These are phyloP conservation scores for Suillus variegatus DNA, from an alignment of 768 basidiomycete genomes.

Conservation along the genomic window DNA sequence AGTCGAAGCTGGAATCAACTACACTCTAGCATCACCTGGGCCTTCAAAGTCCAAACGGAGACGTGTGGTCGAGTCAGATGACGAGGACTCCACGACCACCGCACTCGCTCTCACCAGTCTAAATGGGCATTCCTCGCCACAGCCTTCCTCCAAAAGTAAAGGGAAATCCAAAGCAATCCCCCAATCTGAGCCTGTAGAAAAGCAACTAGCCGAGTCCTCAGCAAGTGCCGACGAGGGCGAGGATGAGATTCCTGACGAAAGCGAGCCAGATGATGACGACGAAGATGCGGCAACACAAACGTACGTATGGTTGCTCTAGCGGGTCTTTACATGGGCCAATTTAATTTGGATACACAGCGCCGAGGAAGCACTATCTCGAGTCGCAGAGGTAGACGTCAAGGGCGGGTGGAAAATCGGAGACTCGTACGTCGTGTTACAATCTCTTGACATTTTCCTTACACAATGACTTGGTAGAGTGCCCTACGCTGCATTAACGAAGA, in stretches of 20 bases:
- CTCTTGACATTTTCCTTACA: not conserved
- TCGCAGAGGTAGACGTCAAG: constrained; percentile 69
- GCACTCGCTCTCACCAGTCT: constrained; percentile 3
- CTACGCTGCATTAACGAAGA: constrained; percentile 88
- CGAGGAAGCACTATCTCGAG: constrained; percentile 63
- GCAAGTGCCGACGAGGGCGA: constrained; percentile 40
- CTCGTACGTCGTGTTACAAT: constrained; percentile 55
- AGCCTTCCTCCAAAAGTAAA: constrained; percentile 15
- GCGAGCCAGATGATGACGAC: constrained; percentile 45
- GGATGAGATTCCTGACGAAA: constrained; percentile 39
- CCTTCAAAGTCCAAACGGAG: constrained; percentile 48
- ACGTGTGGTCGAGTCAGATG: constrained; percentile 55
- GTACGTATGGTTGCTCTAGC: constrained; percentile 40
- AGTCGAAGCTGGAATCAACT: constrained; percentile 5
- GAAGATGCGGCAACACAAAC: constrained; percentile 60
- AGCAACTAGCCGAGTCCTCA: constrained; percentile 34
- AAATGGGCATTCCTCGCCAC: constrained; percentile 1
- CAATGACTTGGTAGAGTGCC: constrained; percentile 63
- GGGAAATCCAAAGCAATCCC: constrained; percentile 20
- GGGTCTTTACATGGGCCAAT: not conserved
- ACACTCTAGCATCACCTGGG: constrained; percentile 22
- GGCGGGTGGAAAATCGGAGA: constrained; percentile 85
- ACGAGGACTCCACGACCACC: constrained; percentile 37
- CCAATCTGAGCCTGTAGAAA: constrained; percentile 24
- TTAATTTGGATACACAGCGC: constrained; percentile 40